Evolutionary conservation across 768 basidiomycete species (phyloP).

Genomic region (Nidularia pulvinata): DNA sequence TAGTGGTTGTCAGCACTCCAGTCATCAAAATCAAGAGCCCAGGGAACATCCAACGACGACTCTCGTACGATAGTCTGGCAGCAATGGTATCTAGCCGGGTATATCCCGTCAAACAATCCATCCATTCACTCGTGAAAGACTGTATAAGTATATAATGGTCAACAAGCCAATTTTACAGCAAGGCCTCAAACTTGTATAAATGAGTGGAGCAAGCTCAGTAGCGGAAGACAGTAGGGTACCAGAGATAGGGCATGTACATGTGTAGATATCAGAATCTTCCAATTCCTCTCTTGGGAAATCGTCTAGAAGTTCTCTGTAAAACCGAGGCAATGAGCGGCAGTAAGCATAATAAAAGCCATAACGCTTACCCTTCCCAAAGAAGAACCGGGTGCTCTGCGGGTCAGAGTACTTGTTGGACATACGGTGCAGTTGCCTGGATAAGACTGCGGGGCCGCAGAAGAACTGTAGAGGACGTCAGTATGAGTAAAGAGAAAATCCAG

Average conservation of each 20-base stretch:
- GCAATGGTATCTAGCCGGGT: too few species aligned
- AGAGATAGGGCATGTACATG: neutral
- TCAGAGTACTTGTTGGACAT: constrained; percentile 88
- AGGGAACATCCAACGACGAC: too few species aligned
- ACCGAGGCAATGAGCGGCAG: neutral
- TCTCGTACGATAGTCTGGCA: too few species aligned
- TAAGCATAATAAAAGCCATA: neutral
- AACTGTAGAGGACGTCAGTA: constrained; percentile 36
- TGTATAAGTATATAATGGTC: too few species aligned
- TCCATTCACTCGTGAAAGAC: too few species aligned
- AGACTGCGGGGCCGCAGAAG: constrained; percentile 82
- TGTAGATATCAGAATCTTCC: neutral
- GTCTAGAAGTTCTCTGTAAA: constrained; percentile 31
- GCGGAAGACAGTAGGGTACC: neutral
- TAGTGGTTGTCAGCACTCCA: too few species aligned
- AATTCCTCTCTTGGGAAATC: neutral
- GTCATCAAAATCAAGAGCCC: too few species aligned
- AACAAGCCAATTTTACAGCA: too few species aligned
- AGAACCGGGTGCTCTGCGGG: constrained; percentile 79
- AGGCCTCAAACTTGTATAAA: neutral
- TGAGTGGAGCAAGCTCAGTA: neutral
- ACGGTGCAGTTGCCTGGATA: constrained; percentile 72
- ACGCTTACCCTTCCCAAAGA: constrained; percentile 82
- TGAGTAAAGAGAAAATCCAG: neutral
- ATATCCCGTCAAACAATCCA: too few species aligned